Conservation (phyloP, 2,329 filamentous ascomycete species). For the Pseudogymnoascus sp. region DNA sequence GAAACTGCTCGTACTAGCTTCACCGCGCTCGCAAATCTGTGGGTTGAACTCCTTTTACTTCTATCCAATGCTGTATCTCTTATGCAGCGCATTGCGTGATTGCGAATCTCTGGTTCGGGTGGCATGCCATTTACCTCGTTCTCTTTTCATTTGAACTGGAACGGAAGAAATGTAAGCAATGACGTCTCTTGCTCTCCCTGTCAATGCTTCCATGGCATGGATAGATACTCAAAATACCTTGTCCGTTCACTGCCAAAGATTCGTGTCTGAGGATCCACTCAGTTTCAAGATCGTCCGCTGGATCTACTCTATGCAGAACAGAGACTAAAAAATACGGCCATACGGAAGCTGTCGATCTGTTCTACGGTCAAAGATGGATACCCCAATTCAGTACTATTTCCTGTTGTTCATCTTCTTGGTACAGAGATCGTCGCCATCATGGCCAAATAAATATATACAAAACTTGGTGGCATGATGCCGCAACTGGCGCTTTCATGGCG, state of each 20-base stretch:
- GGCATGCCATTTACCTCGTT: background rate
- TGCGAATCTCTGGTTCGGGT: background rate
- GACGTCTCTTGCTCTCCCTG: background rate
- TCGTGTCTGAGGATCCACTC: background rate
- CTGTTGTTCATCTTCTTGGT: background rate
- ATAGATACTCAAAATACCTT: background rate
- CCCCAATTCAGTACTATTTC: background rate
- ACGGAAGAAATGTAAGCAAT: background rate
- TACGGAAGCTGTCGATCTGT: background rate
- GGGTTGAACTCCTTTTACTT: background rate
- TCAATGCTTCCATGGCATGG: background rate
- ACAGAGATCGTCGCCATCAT: background rate
- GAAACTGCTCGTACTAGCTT: background rate
- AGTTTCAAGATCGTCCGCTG: background rate
- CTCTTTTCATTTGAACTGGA: background rate
- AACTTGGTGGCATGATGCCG: background rate
- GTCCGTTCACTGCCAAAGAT: background rate
- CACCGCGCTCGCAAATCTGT: background rate
- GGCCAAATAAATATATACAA: background rate
- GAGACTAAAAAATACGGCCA: background rate
- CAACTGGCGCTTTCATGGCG: background rate
- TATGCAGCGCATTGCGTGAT: background rate
- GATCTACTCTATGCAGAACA: background rate
- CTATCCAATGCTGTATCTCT: background rate
- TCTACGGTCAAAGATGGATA: conserved; percentile 2